These are phyloP conservation scores for Cicer arietinum DNA, from an alignment of 306 rosid genomes.

Conservation along the genomic window DNA sequence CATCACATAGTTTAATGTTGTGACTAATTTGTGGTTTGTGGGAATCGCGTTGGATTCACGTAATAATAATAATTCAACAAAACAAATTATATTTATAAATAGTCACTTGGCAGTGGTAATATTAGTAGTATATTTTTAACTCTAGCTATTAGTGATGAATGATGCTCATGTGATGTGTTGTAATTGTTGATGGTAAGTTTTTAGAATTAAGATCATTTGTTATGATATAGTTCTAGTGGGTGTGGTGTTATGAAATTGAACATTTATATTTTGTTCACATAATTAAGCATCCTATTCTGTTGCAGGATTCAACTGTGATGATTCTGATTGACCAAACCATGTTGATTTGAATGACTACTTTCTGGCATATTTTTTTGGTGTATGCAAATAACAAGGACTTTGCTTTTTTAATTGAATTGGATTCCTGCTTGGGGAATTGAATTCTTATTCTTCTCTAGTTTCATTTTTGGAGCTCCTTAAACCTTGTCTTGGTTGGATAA, in stretches of 20 bases:
- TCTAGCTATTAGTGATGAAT: not conserved
- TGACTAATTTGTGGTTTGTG: constrained; percentile 38
- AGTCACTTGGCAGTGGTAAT: constrained; percentile 10
- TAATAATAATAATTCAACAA: not conserved
- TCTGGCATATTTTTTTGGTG: constrained; percentile 11
- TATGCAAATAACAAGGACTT: constrained; percentile 20
- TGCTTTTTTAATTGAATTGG: constrained; percentile 43
- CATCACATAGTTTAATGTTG: not conserved
- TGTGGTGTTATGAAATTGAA: constrained; percentile 18
- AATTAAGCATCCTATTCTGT: constrained; percentile 50
- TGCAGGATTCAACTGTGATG: constrained; percentile 22
- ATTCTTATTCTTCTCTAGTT: constrained; percentile 52
- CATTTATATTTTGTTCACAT: constrained; percentile 10
- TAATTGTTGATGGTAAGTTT: constrained; percentile 43
- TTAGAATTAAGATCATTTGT: constrained; percentile 31
- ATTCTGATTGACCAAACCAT: constrained; percentile 30
- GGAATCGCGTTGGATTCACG: constrained; percentile 66
- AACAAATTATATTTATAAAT: constrained; percentile 27
- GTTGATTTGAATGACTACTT: constrained; percentile 34
- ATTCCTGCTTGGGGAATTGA: constrained; percentile 58
- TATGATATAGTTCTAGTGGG: constrained; percentile 42
- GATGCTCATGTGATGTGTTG: constrained; percentile 40
- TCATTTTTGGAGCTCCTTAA: not conserved
- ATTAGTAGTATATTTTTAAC: too few relatives aligned
- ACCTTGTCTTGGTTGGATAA: constrained; percentile 25